Evolutionary conservation across 202 grass and related monocot species (phyloP), one percentile per base, ranked within the genome.

Genomic region (Carex sylvatica): DNA sequence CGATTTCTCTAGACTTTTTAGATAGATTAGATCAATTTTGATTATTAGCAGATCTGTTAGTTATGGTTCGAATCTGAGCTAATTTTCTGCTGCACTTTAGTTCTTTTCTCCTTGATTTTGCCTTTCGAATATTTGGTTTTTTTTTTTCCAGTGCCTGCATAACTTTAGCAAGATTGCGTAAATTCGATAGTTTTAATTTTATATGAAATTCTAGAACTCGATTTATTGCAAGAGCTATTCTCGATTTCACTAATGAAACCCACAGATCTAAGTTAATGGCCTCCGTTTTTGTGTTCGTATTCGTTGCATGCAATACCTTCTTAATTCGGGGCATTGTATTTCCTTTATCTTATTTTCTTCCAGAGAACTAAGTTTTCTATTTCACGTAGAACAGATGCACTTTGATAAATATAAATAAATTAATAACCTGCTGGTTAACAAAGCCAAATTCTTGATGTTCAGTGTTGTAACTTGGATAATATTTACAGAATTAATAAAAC

Each of bases 401-500:
- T 22, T 49, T 18, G 20, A 70, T 19, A 9, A 22, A 46, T 44
- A 46, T 44, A 44, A 82, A 63, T 81, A 10, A 22, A 7, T 38
- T 38, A 38, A 35, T 65, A 13, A 13, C n/a, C 42, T 52, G 22
- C 22, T 52, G 8, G 11, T 74, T 49, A 72, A 53, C 14, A 20
- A 52, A 3, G 6, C 8, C 18, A 77, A 59, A 35, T 58, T 77
- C 28, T 35, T n/a, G 14, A 7, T 65, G 13, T 19, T 33, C 51
- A 35, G 55, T 58, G n/a, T 33, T 24, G 16, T 6, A 14, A 35
- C 16, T 19, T 30, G 38, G 6, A 6, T 52, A 72, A 10, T 22
- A 69, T 56, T 66, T 61, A 52, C 10, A 26, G 2, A 82, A 89
- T 0, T 47, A 62, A 24, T 86, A 61, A 94, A 46, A 6, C 18